Evolutionary conservation across 805 yeast genomes (phyloP).

Genomic region (Ogataea dorogensis): DNA sequence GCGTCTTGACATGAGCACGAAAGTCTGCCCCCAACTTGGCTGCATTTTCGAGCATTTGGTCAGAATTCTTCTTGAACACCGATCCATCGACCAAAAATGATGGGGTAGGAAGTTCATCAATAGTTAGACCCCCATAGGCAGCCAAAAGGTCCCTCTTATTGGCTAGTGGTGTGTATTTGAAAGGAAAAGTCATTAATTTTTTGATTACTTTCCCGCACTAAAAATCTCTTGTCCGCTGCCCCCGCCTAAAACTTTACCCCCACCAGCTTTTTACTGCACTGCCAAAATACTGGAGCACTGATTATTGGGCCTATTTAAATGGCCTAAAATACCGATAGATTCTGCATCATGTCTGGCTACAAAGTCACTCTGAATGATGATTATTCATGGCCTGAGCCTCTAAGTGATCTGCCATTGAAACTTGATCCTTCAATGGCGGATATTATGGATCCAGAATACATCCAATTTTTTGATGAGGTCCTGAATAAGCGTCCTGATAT

Average conservation of each 20-base stretch:
- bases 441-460: slow-evolving; percentile 26
- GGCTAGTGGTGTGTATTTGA: slow-evolving; percentile 22
- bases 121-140: slow-evolving; percentile 41
- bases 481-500: slow-evolving; percentile 24
- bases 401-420: slow-evolving; percentile 30
- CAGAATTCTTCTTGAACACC: slow-evolving; percentile 44
- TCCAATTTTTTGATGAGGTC: slow-evolving; percentile 24
- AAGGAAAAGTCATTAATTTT: slow-evolving; percentile 17
- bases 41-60: slow-evolving; percentile 48
- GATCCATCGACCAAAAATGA: slow-evolving; percentile 47
- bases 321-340: not conserved
- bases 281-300: not conserved
- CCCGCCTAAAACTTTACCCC: no score
- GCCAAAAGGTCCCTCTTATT: slow-evolving; percentile 25
- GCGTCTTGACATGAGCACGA: slow-evolving; percentile 76
- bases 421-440: slow-evolving; percentile 25
- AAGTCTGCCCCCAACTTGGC: slow-evolving; percentile 40
- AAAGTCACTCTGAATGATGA: slow-evolving; percentile 23
- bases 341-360: slow-evolving; percentile 10
- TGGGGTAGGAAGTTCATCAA: slow-evolving; percentile 54
- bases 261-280: not conserved
- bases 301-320: no score
- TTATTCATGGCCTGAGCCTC: slow-evolving; percentile 32
- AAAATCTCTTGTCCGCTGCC: no score
- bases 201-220: no score